Evolutionary conservation across 148 eudicot genomes (phyloP), one percentile per base, ranked within the genome.

Genomic region (Nepenthes gracilis): DNA sequence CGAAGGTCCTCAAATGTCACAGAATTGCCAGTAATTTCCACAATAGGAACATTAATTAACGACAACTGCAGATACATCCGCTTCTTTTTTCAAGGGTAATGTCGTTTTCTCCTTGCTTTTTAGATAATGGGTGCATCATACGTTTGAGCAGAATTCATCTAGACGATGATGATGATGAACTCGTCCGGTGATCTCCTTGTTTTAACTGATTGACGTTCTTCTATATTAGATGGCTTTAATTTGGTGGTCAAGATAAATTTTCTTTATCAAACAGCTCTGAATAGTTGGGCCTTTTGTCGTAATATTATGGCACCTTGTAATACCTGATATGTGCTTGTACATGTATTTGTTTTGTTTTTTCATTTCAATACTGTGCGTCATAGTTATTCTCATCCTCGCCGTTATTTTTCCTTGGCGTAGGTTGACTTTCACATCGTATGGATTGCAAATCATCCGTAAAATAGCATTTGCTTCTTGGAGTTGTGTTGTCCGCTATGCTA

Each of bases 381-480:
- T 8, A 10, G 23, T 23, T 13, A 59, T 57, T 60, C 70, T 51
- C 64, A 70, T 57, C 23, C 35, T 61, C 62, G 47, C 56, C 55
- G 58, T 57, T 59, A 38, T 57, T 58, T 54, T 59, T 35, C 64
- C 5, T 74, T 63, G 33, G 57, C 65, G 65, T 61, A 90, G 97
- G 80, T 80, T 90, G 77, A 70, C 66, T 73, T 78, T 86, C 63
- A 90, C 87, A 57, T 56, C 72, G 59, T 77, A 37, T 64, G 74
- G 82, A 64, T 59, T 80, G 64, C 72, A 76, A 66, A 60, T 77
- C 54, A 23, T 77, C 53, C 67, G 67, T 78, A 75, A 70, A 69
- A n/a, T 81, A 69, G 84, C 83, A 40, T 43, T 76, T 67, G 81
- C 72, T 55, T 63, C 80, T 49, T 85, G 80, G 81, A 83, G 83